phyloP scores from a whole-genome alignment of 768 basidiomycete genomes.

The Tricholoma terreum region DNA sequence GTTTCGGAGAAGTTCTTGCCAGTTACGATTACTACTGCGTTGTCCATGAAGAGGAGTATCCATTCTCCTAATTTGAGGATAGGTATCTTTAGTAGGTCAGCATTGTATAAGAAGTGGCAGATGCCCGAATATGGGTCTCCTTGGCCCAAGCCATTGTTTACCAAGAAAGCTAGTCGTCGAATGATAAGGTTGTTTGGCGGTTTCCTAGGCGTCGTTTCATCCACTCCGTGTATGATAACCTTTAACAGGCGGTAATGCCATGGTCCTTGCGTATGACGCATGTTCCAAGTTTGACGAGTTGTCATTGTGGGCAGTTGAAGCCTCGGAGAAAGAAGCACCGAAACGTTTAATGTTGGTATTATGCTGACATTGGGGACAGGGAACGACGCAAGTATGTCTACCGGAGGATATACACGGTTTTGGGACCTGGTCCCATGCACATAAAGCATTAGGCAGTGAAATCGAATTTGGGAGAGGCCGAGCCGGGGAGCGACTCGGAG shows the following conservation, averaged over 20 bases:
- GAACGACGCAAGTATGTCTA: no score
- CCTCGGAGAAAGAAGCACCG: no score
- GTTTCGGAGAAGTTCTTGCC: constrained; percentile 13
- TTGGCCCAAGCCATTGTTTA: constrained; percentile 20
- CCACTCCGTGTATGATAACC: background rate
- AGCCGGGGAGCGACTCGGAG: no score
- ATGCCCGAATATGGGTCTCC: constrained; percentile 19
- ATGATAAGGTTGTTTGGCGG: background rate
- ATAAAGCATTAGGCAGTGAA: no score
- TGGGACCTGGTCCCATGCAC: no score
- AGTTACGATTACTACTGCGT: constrained; percentile 12
- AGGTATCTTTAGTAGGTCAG: background rate
- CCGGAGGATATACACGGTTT: no score
- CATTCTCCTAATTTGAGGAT: constrained; percentile 1
- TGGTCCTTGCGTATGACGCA: background rate
- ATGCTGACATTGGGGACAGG: no score
- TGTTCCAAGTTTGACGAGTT: background rate
- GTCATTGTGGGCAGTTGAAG: background rate
- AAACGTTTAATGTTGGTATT: no score
- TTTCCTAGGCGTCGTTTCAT: background rate
- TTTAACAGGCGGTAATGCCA: background rate
- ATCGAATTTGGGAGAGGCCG: no score
- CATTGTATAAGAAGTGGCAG: constrained; percentile 22
- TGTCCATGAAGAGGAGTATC: constrained; percentile 16
- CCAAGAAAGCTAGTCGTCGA: background rate